phyloP scores from a whole-genome alignment of 305 asterid genomes.

The Fraxinus angustifolia region DNA sequence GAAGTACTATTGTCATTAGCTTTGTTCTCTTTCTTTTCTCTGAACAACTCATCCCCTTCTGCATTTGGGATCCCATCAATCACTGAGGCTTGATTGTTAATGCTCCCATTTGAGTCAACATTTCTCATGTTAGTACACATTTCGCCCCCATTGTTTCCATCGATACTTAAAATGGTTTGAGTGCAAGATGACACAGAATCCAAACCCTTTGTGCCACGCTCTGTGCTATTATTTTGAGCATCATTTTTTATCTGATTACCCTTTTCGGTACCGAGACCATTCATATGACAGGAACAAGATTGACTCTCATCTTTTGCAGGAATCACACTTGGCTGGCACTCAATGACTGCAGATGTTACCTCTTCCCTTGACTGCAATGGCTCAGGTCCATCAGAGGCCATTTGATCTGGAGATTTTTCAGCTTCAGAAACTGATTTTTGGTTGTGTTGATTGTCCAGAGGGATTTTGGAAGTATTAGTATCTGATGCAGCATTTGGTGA shows the following conservation, averaged over 20 bases:
- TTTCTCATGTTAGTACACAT: slow-evolving; percentile 31
- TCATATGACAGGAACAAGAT: slow-evolving; percentile 39
- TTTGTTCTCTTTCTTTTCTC: slow-evolving; percentile 43
- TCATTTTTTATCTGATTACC: slow-evolving; percentile 34
- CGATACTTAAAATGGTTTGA: slow-evolving; percentile 34
- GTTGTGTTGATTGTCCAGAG: slow-evolving; percentile 35
- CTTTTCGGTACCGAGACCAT: slow-evolving; percentile 41
- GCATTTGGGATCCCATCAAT: slow-evolving; percentile 32
- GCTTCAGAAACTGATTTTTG: slow-evolving; percentile 38
- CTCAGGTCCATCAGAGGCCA: slow-evolving; percentile 38
- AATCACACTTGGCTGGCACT: slow-evolving; percentile 34
- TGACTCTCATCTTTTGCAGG: slow-evolving; percentile 38
- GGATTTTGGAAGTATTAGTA: slow-evolving; percentile 39
- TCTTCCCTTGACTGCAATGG: slow-evolving; percentile 32
- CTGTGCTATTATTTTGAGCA: slow-evolving; percentile 31
- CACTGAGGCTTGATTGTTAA: slow-evolving; percentile 25
- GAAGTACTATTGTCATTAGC: slow-evolving; percentile 35
- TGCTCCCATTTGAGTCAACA: slow-evolving; percentile 31
- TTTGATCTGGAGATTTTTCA: slow-evolving; percentile 31
- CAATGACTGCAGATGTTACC: slow-evolving; percentile 35
- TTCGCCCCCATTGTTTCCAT: slow-evolving; percentile 39
- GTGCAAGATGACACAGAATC: slow-evolving; percentile 56
- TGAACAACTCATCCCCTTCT: slow-evolving; percentile 32
- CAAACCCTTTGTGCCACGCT: slow-evolving; percentile 36
- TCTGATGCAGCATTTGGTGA: slow-evolving; percentile 29